Percentiles rank a stretch among this genome's conserved stretches.
Evolutionary conservation across 2,329 filamentous ascomycete genomes (phyloP).

Genomic region (Aspergillus uvarum): DNA sequence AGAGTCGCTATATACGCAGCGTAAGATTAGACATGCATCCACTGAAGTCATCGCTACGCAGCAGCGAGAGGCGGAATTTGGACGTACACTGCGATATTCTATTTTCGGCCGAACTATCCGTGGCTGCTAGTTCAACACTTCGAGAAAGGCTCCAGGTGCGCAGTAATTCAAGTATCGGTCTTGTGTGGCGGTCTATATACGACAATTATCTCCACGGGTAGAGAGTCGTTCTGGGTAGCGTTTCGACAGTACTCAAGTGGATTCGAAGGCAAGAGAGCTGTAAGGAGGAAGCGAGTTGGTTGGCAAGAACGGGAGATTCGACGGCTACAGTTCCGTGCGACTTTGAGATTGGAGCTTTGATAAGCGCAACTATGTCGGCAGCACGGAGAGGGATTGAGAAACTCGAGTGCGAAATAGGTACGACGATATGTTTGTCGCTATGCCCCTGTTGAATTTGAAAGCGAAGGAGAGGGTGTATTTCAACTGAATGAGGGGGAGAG

Average conservation of each 20-base stretch:
- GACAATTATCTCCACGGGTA: neutral
- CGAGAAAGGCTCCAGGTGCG: neutral
- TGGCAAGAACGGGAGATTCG: neutral
- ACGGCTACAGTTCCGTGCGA: neutral
- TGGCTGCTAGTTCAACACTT: neutral
- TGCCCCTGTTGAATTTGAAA: neutral
- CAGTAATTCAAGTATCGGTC: neutral
- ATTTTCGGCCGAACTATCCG: neutral
- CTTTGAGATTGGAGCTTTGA: neutral
- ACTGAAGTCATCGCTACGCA: too few species aligned
- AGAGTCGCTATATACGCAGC: neutral
- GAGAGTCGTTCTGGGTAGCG: neutral
- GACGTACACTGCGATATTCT: slow-evolving; percentile 1
- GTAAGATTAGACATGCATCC: slow-evolving; percentile 1
- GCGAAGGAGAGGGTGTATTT: neutral
- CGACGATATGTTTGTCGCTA: neutral
- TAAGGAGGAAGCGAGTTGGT: neutral
- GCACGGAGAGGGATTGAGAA: neutral
- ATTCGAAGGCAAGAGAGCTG: neutral
- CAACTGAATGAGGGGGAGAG: slow-evolving; percentile 3
- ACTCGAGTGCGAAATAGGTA: neutral
- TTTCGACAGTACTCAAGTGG: neutral
- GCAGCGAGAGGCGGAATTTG: neutral
- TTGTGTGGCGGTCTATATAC: neutral
- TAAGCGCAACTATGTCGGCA: neutral